Evolutionary conservation across 73 alveolate genomes (phyloP), one percentile per base, ranked within the genome.

Genomic region (Paraurostyla sp.): DNA sequence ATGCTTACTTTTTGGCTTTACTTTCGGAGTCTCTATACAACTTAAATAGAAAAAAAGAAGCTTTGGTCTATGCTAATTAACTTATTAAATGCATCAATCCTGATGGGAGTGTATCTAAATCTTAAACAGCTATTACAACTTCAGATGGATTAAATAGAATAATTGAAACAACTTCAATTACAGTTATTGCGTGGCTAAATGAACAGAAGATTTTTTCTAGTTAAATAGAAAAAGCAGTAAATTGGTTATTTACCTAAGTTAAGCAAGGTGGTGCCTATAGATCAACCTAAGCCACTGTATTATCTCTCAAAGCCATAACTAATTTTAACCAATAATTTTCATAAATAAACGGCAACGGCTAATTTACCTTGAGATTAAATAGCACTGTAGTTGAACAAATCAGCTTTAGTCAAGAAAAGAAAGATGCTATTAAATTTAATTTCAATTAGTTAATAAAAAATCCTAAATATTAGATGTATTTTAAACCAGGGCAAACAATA

Each of bases 201-300:
- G 40, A 38, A 0, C 29, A 49, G 20, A 76, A 52, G 25, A 85
- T 25, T 0, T 86, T 29, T 46, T 9, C 43, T 7, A 38, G 13
- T 6, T 13, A 85, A 16, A 76, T 75, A 0, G 57, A 86, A 25
- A 60, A 46, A 0, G 93, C 83, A 22, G 59, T 86, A 57, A 57
- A 71, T n/a, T 75, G 40, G 71, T 27, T 86, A 0, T 30, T 75
- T n/a, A 22, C 40, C 0, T 25, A 59, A 20, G 71, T 86, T 16
- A 27, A 75, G 59, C 89, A 35, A 9, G 73, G 73, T n/a, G 88
- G 88, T 0, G 56, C 33, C 35, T 86, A 59, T 40, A 89, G 93
- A 9, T 42, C 89, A 27, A 86, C 93, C 52, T 76, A 86, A 86
- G 82, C 89, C 4, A 86, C 93, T 9, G 51, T 86, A 4, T 58